Evolutionary conservation across 352 stramenopile species (phyloP).

Genomic region (Pythium plurisporium): DNA sequence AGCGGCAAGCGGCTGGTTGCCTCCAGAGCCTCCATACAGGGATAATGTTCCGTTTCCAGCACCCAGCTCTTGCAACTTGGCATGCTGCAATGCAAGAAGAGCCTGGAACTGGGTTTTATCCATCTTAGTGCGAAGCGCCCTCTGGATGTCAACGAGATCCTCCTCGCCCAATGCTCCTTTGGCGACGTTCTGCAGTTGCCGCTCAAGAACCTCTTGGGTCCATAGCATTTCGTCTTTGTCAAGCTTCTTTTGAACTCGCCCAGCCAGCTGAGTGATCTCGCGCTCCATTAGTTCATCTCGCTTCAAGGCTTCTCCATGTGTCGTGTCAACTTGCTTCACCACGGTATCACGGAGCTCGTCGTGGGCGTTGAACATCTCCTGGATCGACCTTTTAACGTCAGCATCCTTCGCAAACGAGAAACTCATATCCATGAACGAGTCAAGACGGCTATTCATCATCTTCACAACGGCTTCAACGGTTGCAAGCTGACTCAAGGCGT

Average conservation of each 20-base stretch:
- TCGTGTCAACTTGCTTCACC: constrained; percentile 42
- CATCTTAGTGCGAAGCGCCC: constrained; percentile 47
- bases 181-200: constrained; percentile 59
- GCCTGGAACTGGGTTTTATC: constrained; percentile 55
- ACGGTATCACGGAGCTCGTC: constrained; percentile 41
- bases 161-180: constrained; percentile 60
- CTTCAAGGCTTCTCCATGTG: constrained; percentile 35
- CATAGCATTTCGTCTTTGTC: constrained; percentile 76
- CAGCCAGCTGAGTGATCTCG: constrained; percentile 57
- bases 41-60: constrained; percentile 11
- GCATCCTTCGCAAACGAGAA: constrained; percentile 68
- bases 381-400: constrained; percentile 67
- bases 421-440: constrained; percentile 61
- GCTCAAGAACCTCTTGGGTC: constrained; percentile 66
- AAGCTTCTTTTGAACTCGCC: constrained; percentile 65
- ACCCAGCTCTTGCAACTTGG: constrained; percentile 24
- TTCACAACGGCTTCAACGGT: constrained; percentile 55
- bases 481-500: constrained; percentile 44
- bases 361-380: constrained; percentile 50
- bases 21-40: constrained; percentile 7
- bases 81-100: constrained; percentile 44
- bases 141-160: constrained; percentile 58
- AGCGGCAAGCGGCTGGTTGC: constrained; percentile 31
- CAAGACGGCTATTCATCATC: constrained; percentile 51
- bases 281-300: constrained; percentile 50